Conservation (phyloP, 2,329 filamentous ascomycete genomes). For the Beauveria sp. region DNA sequence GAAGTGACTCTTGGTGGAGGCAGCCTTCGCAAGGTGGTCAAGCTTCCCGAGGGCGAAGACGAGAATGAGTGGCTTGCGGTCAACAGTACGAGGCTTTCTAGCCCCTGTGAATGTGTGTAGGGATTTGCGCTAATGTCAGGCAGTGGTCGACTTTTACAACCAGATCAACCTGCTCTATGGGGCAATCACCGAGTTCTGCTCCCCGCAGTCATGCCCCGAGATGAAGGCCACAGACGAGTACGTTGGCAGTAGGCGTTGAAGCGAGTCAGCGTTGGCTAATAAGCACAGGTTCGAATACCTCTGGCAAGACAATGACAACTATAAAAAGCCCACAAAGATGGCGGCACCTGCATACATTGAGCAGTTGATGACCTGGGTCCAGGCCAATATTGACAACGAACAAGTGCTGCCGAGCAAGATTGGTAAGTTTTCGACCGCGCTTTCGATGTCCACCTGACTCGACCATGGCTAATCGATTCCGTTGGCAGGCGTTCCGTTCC, state of each 20-base stretch:
- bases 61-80: conserved; percentile 97
- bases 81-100: conserved; percentile 58
- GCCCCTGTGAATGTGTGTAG: not conserved
- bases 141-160: conserved; percentile 99
- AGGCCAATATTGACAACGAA: conserved; percentile 92
- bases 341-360: conserved; percentile 95
- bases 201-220: conserved; percentile 90
- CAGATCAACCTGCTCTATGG: conserved; percentile 99
- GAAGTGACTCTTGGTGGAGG: conserved; percentile 94
- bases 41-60: conserved; percentile 93
- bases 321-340: conserved; percentile 96
- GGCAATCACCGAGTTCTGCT: conserved; percentile 98
- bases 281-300: conserved; percentile 81
- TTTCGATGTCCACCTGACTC: not conserved
- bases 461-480: not conserved
- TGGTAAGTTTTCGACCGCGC: conserved; percentile 36
- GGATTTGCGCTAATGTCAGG: not conserved
- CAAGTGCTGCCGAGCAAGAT: conserved; percentile 90
- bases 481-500: conserved; percentile 76
- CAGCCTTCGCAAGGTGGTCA: conserved; percentile 91
- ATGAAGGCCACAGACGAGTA: conserved; percentile 99
- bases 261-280: conserved; percentile 14
- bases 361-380: conserved; percentile 95
- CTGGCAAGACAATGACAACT: conserved; percentile 94
- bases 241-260: conserved; percentile 20